Evolutionary conservation across 164 flowering plant genomes (phyloP).

Genomic region (Nelumbo lutea): DNA sequence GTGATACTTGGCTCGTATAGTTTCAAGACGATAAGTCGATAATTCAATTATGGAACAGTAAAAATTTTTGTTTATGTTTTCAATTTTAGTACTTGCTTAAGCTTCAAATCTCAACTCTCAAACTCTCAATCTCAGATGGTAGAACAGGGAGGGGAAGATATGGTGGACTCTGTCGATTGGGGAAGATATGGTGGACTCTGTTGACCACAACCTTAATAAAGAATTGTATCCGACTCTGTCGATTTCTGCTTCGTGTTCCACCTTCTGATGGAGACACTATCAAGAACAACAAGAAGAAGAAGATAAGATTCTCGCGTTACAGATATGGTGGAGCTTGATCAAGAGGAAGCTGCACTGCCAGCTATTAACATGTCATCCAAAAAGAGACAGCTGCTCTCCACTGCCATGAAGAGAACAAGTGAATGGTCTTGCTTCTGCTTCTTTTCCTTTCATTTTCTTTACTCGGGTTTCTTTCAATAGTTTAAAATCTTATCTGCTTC

Average conservation of each 20-base stretch:
- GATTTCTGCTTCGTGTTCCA: slow-evolving; percentile 7
- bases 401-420: slow-evolving; percentile 83
- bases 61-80: too few species aligned
- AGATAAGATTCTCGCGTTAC: slow-evolving; percentile 21
- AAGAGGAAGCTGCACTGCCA: slow-evolving; percentile 21
- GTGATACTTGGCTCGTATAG: too few species aligned
- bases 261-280: slow-evolving; percentile 20
- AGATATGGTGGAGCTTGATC: slow-evolving; percentile 44
- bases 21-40: too few species aligned
- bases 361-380: slow-evolving; percentile 36
- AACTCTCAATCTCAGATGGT: too few species aligned
- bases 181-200: too few species aligned
- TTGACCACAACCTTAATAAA: slow-evolving; percentile 11
- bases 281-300: slow-evolving; percentile 11
- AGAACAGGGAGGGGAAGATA: too few species aligned
- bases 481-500: neutral
- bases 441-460: slow-evolving; percentile 8
- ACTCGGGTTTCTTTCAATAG: neutral
- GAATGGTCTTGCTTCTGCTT: slow-evolving; percentile 52
- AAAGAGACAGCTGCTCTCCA: slow-evolving; percentile 57
- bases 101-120: too few species aligned
- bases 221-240: neutral
- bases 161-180: too few species aligned
- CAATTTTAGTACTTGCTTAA: too few species aligned
- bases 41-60: too few species aligned